Base-by-base conservation (phyloP, 345 rosid species). In the Balakata baccata region DNA sequence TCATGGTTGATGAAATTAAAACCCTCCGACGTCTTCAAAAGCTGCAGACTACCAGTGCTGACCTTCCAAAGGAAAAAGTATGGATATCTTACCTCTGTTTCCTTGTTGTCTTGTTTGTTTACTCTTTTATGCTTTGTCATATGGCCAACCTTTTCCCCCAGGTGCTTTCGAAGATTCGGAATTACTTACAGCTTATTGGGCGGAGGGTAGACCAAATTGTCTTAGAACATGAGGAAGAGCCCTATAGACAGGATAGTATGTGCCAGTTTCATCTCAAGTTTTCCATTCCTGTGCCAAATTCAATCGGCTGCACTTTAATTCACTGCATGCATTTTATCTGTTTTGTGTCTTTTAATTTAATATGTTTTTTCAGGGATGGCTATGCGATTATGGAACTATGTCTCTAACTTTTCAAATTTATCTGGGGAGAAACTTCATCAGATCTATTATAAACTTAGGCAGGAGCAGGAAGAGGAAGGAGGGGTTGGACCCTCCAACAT, bases 61-160 rank as follows among this genome's bases (percentile, higher is more conserved):
- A 92, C 84, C 97, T 95, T 77, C 99, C 99, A 2, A 95, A 93
- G 85, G 99, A 95, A 60, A 93, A 90, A 84, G 98, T 90, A 53
- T 14, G 43, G 34, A 29, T 29, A 29, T 29, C 34, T 29, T 29
- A 6, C 56, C 47, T 54, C 23, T 50, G 41, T 43, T 52, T 58
- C 38, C 47, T 8, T 16, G 10, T 25, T 29, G 34, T 29, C 34
- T 77, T n/a, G 60, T 34, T 70, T 34, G 43, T 49, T 11, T 50
- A 9, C 45, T 20, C 23, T 7, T 73, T 39, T 23, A 10, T 45
- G 6, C 58, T 38, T 58, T 67, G 6, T 9, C 14, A 50, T 67
- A 63, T 51, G 37, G 61, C 49, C 12, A 41, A 18, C 38, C 23
- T 74, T 66, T 69, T 51, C 43, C 52, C 65, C 34, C 86, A 95